Conservation (phyloP, 2,329 filamentous ascomycete genomes). For the Penicillium sp. region DNA sequence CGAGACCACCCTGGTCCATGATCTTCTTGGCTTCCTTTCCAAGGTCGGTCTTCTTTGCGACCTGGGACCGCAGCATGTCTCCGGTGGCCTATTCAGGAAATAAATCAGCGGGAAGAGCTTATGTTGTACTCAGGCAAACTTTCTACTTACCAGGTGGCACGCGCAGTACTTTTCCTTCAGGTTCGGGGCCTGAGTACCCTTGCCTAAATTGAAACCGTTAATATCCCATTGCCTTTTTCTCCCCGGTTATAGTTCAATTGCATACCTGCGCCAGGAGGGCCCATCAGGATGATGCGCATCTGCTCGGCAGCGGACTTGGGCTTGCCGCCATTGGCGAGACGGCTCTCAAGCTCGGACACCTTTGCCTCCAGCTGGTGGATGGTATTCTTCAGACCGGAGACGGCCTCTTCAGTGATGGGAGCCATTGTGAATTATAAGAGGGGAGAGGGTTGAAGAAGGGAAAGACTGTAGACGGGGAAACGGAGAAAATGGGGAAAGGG, state of each 20-base stretch:
- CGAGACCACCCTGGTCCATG: conserved; percentile 96
- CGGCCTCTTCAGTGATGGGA: conserved; percentile 74
- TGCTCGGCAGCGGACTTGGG: conserved; percentile 56
- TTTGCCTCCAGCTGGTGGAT: conserved; percentile 81
- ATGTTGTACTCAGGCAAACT: not conserved
- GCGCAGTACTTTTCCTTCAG: conserved; percentile 98
- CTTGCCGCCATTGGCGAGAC: conserved; percentile 54
- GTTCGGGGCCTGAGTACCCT: conserved; percentile 96
- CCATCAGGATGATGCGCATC: conserved; percentile 96
- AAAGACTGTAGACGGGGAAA: conserved; percentile 15
- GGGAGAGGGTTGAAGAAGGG: conserved; percentile 20
- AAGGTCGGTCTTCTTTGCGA: conserved; percentile 92
- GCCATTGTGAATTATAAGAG: conserved; percentile 64
- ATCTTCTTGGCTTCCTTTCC: conserved; percentile 99
- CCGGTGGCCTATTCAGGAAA: conserved; percentile 72
- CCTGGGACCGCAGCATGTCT: conserved; percentile 98
- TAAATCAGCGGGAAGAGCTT: conserved; percentile 12
- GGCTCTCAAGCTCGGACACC: conserved; percentile 79
- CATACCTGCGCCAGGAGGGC: conserved; percentile 91
- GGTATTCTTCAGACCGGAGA: conserved; percentile 80
- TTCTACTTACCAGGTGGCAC: conserved; percentile 80
- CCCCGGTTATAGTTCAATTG: not conserved
- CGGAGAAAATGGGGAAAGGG: conserved; percentile 27
- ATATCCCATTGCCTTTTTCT: conserved; percentile 2
- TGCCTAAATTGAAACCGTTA: conserved; percentile 60